Evolutionary conservation across 345 rosid genomes (phyloP).

Genomic region (Citrus trifoliata): DNA sequence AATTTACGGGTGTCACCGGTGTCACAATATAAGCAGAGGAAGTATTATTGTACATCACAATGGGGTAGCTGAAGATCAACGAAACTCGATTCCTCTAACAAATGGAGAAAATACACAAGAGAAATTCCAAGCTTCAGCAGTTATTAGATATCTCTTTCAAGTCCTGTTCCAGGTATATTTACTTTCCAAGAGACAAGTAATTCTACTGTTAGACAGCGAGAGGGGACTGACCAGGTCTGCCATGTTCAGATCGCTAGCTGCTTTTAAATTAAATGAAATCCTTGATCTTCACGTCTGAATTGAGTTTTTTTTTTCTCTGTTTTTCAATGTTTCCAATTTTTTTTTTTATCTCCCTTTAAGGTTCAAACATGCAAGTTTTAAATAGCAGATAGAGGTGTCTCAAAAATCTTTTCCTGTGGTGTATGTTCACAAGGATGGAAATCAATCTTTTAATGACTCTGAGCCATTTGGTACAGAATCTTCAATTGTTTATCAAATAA

Average conservation of each 20-base stretch:
- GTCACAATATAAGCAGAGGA: constrained; percentile 23
- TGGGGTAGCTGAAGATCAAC: constrained; percentile 44
- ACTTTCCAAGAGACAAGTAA: background rate
- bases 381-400: background rate
- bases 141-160: constrained; percentile 46
- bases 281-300: background rate
- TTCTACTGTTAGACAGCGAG: background rate
- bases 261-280: background rate
- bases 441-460: background rate
- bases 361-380: background rate
- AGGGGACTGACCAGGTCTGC: background rate
- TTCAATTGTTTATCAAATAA: background rate
- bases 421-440: background rate
- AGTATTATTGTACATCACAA: constrained; percentile 11
- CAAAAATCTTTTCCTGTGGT: background rate
- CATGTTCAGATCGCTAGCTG: background rate
- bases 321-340: too few species aligned
- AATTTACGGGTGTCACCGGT: constrained; percentile 51
- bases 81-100: constrained; percentile 34
- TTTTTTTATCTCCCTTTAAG: background rate
- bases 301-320: background rate
- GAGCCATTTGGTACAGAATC: background rate
- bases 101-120: constrained; percentile 22
- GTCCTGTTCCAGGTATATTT: constrained; percentile 58
- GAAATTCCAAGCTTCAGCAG: constrained; percentile 22